Evolutionary conservation across 2,329 filamentous ascomycete genomes (phyloP).

Genomic region (Ascochyta rabiei): DNA sequence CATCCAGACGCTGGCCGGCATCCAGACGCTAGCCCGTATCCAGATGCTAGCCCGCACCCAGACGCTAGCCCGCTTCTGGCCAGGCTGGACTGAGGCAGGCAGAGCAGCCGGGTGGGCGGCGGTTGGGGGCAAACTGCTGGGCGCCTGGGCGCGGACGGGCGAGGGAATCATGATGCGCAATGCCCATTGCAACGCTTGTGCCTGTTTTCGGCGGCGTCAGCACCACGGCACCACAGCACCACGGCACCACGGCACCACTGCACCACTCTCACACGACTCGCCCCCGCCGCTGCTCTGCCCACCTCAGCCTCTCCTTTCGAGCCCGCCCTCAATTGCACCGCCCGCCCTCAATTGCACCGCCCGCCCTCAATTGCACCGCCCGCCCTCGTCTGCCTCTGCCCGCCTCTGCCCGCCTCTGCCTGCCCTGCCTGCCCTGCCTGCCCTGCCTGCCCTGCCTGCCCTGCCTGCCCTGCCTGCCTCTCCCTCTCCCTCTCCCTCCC

Average conservation of each 20-base stretch:
- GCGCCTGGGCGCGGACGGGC: neutral
- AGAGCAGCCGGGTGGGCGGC: neutral
- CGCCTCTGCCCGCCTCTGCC: constrained; percentile 27
- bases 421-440: constrained; percentile 27
- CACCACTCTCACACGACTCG: constrained; percentile 44
- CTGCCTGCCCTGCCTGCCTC: constrained; percentile 24
- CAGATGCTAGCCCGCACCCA: constrained; percentile 6
- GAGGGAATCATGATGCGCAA: constrained; percentile 31
- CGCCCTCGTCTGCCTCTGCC: constrained; percentile 5
- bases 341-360: too few species aligned
- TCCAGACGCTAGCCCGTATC: too few species aligned
- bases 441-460: too few species aligned
- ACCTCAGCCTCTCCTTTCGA: constrained; percentile 44
- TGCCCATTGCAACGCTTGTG: neutral
- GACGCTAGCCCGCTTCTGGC: constrained; percentile 5
- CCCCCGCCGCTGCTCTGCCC: constrained; percentile 32
- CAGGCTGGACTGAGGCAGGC: neutral
- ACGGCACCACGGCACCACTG: neutral
- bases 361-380: constrained; percentile 1
- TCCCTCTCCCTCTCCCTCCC: constrained; percentile 33
- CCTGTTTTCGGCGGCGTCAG: constrained; percentile 23
- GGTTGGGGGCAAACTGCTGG: constrained; percentile 9
- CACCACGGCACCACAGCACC: too few species aligned
- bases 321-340: too few species aligned
- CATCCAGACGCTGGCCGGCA: too few species aligned